Percentiles rank a stretch among this genome's conserved stretches.
These are phyloP conservation scores for Exserohilum rostratum DNA, from an alignment of 2,329 filamentous ascomycete genomes.

Conservation along the genomic window DNA sequence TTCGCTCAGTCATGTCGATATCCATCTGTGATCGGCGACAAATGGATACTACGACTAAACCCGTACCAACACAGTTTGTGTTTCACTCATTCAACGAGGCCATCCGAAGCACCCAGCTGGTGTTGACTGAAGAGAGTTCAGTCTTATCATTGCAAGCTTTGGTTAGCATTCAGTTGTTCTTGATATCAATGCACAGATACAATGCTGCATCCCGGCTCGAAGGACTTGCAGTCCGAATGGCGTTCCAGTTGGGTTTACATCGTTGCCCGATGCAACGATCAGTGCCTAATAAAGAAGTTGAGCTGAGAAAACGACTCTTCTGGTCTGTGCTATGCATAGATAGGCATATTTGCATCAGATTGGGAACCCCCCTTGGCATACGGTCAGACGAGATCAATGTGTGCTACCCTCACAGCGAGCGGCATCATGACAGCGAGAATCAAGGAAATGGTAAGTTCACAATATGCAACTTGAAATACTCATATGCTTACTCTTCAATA, in stretches of 20 bases:
- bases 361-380: slow-evolving; percentile 30
- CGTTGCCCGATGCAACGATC: slow-evolving; percentile 19
- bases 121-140: slow-evolving; percentile 31
- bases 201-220: slow-evolving; percentile 33
- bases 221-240: slow-evolving; percentile 27
- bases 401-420: slow-evolving; percentile 30
- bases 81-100: slow-evolving; percentile 32
- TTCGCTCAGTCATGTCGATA: slow-evolving; percentile 34
- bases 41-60: slow-evolving; percentile 8
- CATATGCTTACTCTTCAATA: not conserved
- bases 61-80: slow-evolving; percentile 18
- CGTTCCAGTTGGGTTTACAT: slow-evolving; percentile 27
- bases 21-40: slow-evolving; percentile 29
- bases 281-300: slow-evolving; percentile 17
- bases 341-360: slow-evolving; percentile 31
- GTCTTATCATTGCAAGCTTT: slow-evolving; percentile 31
- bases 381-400: slow-evolving; percentile 28
- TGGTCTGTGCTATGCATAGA: slow-evolving; percentile 35
- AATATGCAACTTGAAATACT: too few relatives aligned
- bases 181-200: slow-evolving; percentile 33
- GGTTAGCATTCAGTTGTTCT: slow-evolving; percentile 31
- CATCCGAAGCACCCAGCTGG: slow-evolving; percentile 21
- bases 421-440: slow-evolving; percentile 7
- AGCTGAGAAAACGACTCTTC: slow-evolving; percentile 33
- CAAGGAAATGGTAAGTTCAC: slow-evolving; percentile 6